These are phyloP conservation scores for Cercophora scortea DNA, from an alignment of 495 filamentous ascomycete species.

Conservation along the genomic window DNA sequence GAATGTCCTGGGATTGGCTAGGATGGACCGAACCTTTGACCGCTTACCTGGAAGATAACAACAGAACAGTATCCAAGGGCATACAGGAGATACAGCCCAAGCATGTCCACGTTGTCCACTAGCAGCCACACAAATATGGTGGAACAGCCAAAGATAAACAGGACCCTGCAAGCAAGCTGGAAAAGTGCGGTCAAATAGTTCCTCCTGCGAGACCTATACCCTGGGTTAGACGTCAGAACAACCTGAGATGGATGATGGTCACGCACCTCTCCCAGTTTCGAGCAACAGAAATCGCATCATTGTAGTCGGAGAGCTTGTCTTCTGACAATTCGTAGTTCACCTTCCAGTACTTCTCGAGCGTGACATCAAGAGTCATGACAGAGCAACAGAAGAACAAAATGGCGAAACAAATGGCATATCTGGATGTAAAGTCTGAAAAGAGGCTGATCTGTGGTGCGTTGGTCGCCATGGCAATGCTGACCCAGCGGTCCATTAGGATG, in stretches of 20 bases:
- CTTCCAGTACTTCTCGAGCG: conserved; percentile 16
- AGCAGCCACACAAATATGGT: conserved; percentile 18
- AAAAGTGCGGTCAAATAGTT: conserved; percentile 8
- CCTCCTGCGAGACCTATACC: conserved; percentile 1
- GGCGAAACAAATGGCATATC: conserved; percentile 21
- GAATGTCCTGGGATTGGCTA: not conserved
- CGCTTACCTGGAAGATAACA: conserved; percentile 18
- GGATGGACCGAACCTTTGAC: not conserved
- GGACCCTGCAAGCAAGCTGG: conserved; percentile 2
- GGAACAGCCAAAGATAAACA: conserved; percentile 12
- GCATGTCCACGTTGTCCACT: conserved; percentile 2
- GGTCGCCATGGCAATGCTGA: conserved; percentile 16
- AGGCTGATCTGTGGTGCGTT: conserved; percentile 5
- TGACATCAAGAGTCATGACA: conserved; percentile 17
- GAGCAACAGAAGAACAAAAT: conserved; percentile 22
- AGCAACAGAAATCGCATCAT: conserved; percentile 3
- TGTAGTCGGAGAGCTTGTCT: conserved; percentile 6
- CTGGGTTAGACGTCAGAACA: not conserved
- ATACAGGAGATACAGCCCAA: conserved; percentile 18
- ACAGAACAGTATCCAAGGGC: conserved; percentile 16
- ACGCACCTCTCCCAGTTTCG: conserved; percentile 12
- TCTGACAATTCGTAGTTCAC: conserved; percentile 11
- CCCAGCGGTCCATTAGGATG: conserved; percentile 24
- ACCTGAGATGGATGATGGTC: too few relatives aligned
- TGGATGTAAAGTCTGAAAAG: conserved; percentile 13